Base-by-base conservation (phyloP, 257 asterid genomes). In the Osmanthus fragrans region DNA sequence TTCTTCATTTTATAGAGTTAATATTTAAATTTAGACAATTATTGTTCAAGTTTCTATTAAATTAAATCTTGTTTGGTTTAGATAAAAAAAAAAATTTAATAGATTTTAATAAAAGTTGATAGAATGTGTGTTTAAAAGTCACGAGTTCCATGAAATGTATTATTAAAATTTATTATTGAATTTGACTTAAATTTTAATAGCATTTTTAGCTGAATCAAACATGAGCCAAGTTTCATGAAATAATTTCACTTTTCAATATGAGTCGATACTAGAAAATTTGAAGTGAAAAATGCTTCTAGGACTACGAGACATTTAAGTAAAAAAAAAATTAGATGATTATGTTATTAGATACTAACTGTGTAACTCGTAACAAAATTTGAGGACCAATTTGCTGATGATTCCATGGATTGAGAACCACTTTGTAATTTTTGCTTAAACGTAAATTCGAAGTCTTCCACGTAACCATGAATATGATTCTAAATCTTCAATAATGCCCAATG, bases 401-500 rank as follows among this genome's bases (percentile, higher is more conserved):
- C 69, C 19, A 23, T 63, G 3, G 36, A 66, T 66, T 37, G 78
- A 49, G 21, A 58, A 64, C 51, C 49, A 65, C 64, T 23, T 2
- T 10, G 33, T 27, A 63, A 63, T 63, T 63, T 25, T 12, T 7
- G 3, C 30, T 63, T 18, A 15, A 12, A n/a, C 69, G 19, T 63
- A 27, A 27, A 12, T 2, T 27, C 12, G 29, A 63, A 63, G 69
- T 25, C 69, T 63, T 16, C 64, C 37, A 21, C 2, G 54, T 27
- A 37, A 72, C 25, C 70, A 73, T 77, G 13, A 73, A 67, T 68
- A 27, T 18, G 23, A 29, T 27, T 49, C 21, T 15, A 18, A 18
- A 68, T 65, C 36, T 75, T 74, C 3, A 34, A 30, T 19, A 58
- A 34, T 80, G 36, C 27, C 76, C 64, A 74, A 76, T 77, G 63